Percentiles rank a stretch among this genome's conserved stretches.
Conservation (phyloP, 1,284 basidiomycete species). For the Rhodofomes roseus region DNA sequence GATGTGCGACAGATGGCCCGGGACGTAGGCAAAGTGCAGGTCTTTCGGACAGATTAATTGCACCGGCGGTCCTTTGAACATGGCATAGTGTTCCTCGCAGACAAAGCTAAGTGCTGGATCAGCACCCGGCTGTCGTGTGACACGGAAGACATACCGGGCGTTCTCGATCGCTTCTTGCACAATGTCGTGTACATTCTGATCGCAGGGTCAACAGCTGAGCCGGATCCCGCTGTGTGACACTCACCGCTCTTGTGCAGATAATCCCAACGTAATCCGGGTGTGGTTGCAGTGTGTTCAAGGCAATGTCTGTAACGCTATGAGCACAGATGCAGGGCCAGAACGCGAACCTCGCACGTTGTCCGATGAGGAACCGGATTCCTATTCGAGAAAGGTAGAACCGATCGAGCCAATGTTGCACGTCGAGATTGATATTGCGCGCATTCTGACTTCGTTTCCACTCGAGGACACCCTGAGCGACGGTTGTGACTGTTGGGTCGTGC, state of each 20-base stretch:
- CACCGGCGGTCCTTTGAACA: constrained; percentile 96
- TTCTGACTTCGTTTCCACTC: constrained; percentile 73
- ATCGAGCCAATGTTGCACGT: constrained; percentile 95
- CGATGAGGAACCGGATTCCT: constrained; percentile 93
- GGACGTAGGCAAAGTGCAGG: constrained; percentile 93
- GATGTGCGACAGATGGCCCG: constrained; percentile 94
- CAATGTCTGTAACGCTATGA: constrained; percentile 63
- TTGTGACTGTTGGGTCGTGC: constrained; percentile 97
- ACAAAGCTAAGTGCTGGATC: constrained; percentile 77
- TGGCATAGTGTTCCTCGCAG: constrained; percentile 95
- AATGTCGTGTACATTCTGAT: constrained; percentile 88
- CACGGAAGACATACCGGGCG: constrained; percentile 50
- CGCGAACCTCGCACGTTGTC: constrained; percentile 64
- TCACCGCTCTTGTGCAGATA: constrained; percentile 88
- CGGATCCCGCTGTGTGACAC: background rate
- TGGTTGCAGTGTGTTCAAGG: constrained; percentile 85
- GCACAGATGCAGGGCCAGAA: background rate
- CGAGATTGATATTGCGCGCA: constrained; percentile 70
- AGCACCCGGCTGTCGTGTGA: background rate
- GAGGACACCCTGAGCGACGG: constrained; percentile 87
- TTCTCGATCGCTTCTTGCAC: constrained; percentile 99
- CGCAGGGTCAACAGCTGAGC: constrained; percentile 5
- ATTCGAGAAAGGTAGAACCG: constrained; percentile 98
- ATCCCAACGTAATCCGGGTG: constrained; percentile 96
- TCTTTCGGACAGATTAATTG: constrained; percentile 92